These are phyloP conservation scores for Zoysia matrella DNA, from an alignment of 202 grass and related monocot genomes.

Conservation along the genomic window DNA sequence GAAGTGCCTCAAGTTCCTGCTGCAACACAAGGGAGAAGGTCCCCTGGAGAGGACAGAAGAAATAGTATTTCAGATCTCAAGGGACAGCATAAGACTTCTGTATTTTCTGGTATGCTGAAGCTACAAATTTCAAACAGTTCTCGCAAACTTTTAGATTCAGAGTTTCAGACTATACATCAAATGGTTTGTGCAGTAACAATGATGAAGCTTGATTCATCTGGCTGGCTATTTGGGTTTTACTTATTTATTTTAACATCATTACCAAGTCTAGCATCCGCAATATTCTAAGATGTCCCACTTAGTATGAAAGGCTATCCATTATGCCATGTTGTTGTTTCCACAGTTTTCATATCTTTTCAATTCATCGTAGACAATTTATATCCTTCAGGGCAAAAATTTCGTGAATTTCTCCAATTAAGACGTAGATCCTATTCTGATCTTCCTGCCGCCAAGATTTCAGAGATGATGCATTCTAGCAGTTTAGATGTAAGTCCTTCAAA, in stretches of 20 bases:
- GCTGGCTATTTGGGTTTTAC: not conserved
- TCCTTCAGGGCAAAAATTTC: conserved; percentile 72
- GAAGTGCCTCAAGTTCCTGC: conserved; percentile 37
- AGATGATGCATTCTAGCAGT: no score
- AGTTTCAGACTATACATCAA: not conserved
- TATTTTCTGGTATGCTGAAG: conserved; percentile 51
- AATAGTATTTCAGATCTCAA: conserved; percentile 59
- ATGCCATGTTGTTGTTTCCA: not conserved
- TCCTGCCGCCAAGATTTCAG: conserved; percentile 68
- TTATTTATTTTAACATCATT: conserved; percentile 20
- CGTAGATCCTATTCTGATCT: conserved; percentile 76
- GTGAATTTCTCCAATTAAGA: conserved; percentile 85
- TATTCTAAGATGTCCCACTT: conserved; percentile 6
- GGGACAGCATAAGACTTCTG: conserved; percentile 56
- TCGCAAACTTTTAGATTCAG: conserved; percentile 2
- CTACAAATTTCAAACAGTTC: not conserved
- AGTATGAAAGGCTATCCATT: conserved; percentile 1
- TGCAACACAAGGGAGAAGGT: conserved; percentile 46
- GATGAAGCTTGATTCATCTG: not conserved
- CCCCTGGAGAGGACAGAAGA: conserved; percentile 49
- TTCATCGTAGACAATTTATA: not conserved
- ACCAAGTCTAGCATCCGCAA: conserved; percentile 1
- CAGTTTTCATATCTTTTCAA: conserved; percentile 9
- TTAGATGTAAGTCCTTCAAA: not conserved
- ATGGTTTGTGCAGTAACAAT: not conserved